Evolutionary conservation across 2,329 filamentous ascomycete species (phyloP).

Genomic region (Lecanoromycetidae sp.): DNA sequence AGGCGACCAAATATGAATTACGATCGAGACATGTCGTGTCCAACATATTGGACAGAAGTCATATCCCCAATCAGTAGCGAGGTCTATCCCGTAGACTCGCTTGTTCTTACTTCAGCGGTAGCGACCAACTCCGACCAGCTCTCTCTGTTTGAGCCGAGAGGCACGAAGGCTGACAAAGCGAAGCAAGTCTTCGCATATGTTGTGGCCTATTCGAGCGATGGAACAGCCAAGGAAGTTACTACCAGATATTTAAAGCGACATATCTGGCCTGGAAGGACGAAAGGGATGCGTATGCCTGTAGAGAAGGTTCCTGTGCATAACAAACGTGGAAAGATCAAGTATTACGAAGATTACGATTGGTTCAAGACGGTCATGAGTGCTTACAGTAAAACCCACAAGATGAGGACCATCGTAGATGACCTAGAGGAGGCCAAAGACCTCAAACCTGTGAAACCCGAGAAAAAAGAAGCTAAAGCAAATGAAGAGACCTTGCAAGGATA

Average conservation of each 20-base stretch:
- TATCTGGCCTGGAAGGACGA: constrained; percentile 76
- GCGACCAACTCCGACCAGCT: constrained; percentile 61
- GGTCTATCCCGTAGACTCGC: constrained; percentile 65
- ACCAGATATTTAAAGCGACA: constrained; percentile 76
- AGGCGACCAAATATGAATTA: constrained; percentile 41
- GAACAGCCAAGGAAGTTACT: constrained; percentile 88
- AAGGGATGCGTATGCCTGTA: constrained; percentile 63
- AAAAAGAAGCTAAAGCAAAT: constrained; percentile 60
- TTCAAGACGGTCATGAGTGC: constrained; percentile 68
- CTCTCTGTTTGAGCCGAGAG: constrained; percentile 68
- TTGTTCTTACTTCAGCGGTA: constrained; percentile 53
- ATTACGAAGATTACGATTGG: constrained; percentile 75
- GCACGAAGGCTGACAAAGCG: constrained; percentile 67
- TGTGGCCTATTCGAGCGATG: constrained; percentile 68
- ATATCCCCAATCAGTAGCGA: constrained; percentile 69
- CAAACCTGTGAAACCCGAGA: constrained; percentile 57
- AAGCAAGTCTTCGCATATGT: constrained; percentile 88
- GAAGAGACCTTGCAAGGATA: constrained; percentile 73
- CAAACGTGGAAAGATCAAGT: constrained; percentile 61
- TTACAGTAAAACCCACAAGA: constrained; percentile 46
- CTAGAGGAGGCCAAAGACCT: constrained; percentile 69
- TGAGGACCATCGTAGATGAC: constrained; percentile 60
- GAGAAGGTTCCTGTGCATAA: constrained; percentile 76
- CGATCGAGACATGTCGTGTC: constrained; percentile 67
- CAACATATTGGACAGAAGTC: constrained; percentile 88